These are phyloP conservation scores for Agarophyton chilense DNA, from an alignment of 23 red algal species.

Conservation along the genomic window DNA sequence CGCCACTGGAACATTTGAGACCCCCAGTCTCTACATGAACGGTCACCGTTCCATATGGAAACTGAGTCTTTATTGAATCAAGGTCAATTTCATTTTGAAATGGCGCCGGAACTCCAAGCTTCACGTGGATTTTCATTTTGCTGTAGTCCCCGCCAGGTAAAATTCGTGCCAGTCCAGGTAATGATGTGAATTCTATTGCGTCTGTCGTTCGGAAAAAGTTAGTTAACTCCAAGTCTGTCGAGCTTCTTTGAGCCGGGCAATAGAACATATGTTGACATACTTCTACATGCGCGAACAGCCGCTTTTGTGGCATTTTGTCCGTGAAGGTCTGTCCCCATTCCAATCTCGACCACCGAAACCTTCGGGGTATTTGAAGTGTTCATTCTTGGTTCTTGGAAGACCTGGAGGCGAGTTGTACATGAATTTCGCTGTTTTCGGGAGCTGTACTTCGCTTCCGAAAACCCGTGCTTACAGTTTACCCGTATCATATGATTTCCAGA, in stretches of 20 bases:
- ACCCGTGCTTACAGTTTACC: too few relatives aligned
- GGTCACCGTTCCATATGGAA: slow-evolving; percentile 65
- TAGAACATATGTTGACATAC: neutral
- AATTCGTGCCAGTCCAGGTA: slow-evolving; percentile 63
- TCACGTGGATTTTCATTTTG: slow-evolving; percentile 58
- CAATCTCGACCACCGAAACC: slow-evolving; percentile 53
- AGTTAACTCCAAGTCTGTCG: neutral
- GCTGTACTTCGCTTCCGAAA: too few relatives aligned
- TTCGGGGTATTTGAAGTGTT: neutral
- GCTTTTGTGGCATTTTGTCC: slow-evolving; percentile 79
- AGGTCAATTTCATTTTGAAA: slow-evolving; percentile 45
- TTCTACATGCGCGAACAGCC: slow-evolving; percentile 70
- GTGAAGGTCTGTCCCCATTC: slow-evolving; percentile 80
- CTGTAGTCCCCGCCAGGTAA: slow-evolving; percentile 60
- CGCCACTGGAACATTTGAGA: slow-evolving; percentile 39
- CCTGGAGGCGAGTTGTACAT: too few relatives aligned
- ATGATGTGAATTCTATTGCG: slow-evolving; percentile 75
- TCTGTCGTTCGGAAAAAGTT: slow-evolving; percentile 7
- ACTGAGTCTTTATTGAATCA: slow-evolving; percentile 18
- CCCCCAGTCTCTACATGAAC: slow-evolving; percentile 64
- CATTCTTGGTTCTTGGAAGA: too few relatives aligned
- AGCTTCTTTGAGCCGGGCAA: neutral
- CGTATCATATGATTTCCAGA: too few relatives aligned
- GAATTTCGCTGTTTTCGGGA: too few relatives aligned
- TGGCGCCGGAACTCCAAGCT: slow-evolving; percentile 61